Evolutionary conservation across 176 grass and related monocot genomes (phyloP), one percentile per base, ranked within the genome.

Genomic region (Luzula sylvatica): DNA sequence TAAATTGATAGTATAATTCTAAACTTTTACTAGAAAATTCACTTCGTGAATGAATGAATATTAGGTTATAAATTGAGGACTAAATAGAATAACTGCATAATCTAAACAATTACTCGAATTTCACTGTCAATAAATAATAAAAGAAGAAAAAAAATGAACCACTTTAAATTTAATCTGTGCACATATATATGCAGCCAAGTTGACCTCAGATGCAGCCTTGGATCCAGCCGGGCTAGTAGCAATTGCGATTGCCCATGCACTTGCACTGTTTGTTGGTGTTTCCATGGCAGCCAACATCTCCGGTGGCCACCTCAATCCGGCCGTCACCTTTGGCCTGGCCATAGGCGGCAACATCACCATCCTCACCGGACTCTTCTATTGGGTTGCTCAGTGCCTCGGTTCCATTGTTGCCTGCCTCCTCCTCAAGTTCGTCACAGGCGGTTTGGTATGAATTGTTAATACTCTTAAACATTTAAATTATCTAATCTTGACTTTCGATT

Each of bases 221-320:
- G 83, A 94, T 69, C 88, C 83, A 0, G 74, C 67, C 69, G 89
- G 79, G 2, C 70, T 95, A 63, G 75, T 76, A 38, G 80, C 83
- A n/a, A 76, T 95, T 30, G 76, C 77, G 20, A 22, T 82, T 24
- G 90, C 90, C 1, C 90, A 95, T 70, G 64, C 56, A 5, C 64
- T 95, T 76, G 77, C 67, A 47, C 83, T 95, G 49, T 59, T 80
- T 1, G 77, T 86, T 0, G 82, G 82, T 80, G 74, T 95, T 5
- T 78, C 90, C 8, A 76, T 83, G 5, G 84, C 80, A 21, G 70
- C 88, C 2, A 80, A 88, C 67, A 79, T 95, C 68, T 88, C 80
- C 46, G 80, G 73, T 22, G 83, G 79, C 43, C 83, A 95, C 76
- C 78, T 95, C 30, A 95, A 88, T 66, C 89, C 83, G 1, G 83